These are phyloP conservation scores for Breviolum minutum DNA, from an alignment of 73 alveolate species.

Conservation along the genomic window DNA sequence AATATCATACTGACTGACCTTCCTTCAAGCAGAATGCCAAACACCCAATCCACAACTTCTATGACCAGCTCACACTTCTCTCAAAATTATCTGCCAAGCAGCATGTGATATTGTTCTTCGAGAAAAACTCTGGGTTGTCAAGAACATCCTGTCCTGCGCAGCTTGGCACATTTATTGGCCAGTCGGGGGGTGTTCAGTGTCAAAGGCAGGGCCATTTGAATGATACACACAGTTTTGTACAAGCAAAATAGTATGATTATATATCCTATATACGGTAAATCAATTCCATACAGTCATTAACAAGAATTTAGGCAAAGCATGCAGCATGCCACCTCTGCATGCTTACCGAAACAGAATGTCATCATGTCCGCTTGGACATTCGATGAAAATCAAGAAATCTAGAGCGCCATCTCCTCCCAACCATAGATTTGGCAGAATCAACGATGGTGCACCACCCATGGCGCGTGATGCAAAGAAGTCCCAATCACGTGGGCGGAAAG, in stretches of 20 bases:
- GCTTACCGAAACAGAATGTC: neutral
- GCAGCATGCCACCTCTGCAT: neutral
- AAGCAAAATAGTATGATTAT: too few species aligned
- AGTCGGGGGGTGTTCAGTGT: neutral
- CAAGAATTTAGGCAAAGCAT: neutral
- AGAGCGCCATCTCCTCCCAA: conserved; percentile 25
- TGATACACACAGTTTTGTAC: too few species aligned
- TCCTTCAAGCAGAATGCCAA: too few species aligned
- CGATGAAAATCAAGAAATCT: neutral
- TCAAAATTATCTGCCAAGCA: neutral
- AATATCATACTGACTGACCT: too few species aligned
- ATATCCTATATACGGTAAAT: too few species aligned
- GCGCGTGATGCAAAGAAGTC: neutral
- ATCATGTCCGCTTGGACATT: neutral
- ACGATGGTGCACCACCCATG: conserved; percentile 93
- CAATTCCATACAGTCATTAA: neutral
- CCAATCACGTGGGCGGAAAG: too few species aligned
- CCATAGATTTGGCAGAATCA: conserved; percentile 78
- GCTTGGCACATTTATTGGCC: neutral
- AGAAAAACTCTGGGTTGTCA: conserved; percentile 58
- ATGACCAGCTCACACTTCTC: too few species aligned
- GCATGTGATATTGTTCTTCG: conserved; percentile 92
- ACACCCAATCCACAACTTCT: too few species aligned
- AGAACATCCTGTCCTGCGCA: conserved; percentile 69
- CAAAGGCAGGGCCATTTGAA: too few species aligned